Percentiles rank a stretch among this genome's conserved stretches.
These are phyloP conservation scores for Leucocoprinus leucothites DNA, from an alignment of 768 basidiomycete genomes.

Conservation along the genomic window DNA sequence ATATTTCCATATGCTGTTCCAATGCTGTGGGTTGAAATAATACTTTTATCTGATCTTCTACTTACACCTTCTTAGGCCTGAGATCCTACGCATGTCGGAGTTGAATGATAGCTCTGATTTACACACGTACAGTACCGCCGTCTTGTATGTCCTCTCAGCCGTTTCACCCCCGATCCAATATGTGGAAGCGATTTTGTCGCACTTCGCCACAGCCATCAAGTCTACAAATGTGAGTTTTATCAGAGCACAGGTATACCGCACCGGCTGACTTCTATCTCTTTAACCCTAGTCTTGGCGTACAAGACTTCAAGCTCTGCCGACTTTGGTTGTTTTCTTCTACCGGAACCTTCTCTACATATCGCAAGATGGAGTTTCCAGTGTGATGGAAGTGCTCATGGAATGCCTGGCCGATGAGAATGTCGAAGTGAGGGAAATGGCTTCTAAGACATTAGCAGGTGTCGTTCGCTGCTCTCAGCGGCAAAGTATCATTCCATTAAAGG, in stretches of 20 bases:
- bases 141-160: conserved; percentile 80
- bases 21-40: conserved; percentile 58
- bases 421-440: conserved; percentile 90
- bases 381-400: conserved; percentile 81
- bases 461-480: conserved; percentile 89
- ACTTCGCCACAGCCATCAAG: conserved; percentile 70
- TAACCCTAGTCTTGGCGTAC: conserved; percentile 81
- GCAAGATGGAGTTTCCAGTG: conserved; percentile 57
- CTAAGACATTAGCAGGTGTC: conserved; percentile 81
- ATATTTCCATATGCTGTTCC: conserved; percentile 76
- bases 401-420: conserved; percentile 89
- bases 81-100: conserved; percentile 88
- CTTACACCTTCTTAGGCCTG: conserved; percentile 50
- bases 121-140: conserved; percentile 75
- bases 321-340: conserved; percentile 88
- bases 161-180: conserved; percentile 71
- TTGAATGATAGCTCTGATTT: conserved; percentile 83
- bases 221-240: conserved; percentile 60
- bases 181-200: conserved; percentile 54
- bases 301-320: conserved; percentile 83
- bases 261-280: background rate
- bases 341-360: conserved; percentile 80
- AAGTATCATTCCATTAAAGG: conserved; percentile 82
- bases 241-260: background rate
- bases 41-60: background rate